Evolutionary conservation across 1,139 yeast genomes (phyloP).

Genomic region (Hansenula sp.): DNA sequence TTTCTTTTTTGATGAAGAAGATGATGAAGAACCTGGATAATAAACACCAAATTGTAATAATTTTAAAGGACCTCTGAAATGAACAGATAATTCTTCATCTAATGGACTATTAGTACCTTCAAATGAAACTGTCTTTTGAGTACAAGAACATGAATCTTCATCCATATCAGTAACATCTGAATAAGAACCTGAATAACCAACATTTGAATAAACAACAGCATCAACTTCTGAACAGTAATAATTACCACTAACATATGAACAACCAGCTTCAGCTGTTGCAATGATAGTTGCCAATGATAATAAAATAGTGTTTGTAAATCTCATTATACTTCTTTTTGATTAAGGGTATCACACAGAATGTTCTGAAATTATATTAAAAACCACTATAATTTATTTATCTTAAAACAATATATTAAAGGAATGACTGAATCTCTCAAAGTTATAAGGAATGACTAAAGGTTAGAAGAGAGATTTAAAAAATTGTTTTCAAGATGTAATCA

Average conservation of each 20-base stretch:
- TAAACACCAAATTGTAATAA: constrained; percentile 78
- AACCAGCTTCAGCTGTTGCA: constrained; percentile 31
- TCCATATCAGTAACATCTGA: constrained; percentile 69
- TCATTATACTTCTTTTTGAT: constrained; percentile 15
- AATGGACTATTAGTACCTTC: constrained; percentile 79
- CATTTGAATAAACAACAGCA: constrained; percentile 63
- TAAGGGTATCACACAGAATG: too few species aligned
- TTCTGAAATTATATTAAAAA: too few species aligned
- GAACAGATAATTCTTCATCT: constrained; percentile 86
- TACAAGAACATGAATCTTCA: constrained; percentile 58
- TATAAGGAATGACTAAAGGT: constrained; percentile 3
- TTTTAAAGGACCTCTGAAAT: constrained; percentile 88
- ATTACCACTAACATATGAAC: constrained; percentile 59
- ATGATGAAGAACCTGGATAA: constrained; percentile 37
- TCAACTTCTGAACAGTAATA: constrained; percentile 72
- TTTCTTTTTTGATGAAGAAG: constrained; percentile 30
- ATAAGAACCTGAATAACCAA: constrained; percentile 82
- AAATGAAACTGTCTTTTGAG: constrained; percentile 47
- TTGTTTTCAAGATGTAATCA: not conserved
- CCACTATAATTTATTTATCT: not conserved
- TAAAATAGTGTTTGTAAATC: constrained; percentile 19
- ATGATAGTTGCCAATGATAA: constrained; percentile 20
- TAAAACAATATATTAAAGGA: not conserved
- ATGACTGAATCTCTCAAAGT: not conserved
- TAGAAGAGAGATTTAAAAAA: constrained; percentile 1